Percentiles rank a stretch among this genome's conserved stretches.
Evolutionary conservation across 139 green algal genomes (phyloP).

Genomic region (Pedinophyceae sp.): DNA sequence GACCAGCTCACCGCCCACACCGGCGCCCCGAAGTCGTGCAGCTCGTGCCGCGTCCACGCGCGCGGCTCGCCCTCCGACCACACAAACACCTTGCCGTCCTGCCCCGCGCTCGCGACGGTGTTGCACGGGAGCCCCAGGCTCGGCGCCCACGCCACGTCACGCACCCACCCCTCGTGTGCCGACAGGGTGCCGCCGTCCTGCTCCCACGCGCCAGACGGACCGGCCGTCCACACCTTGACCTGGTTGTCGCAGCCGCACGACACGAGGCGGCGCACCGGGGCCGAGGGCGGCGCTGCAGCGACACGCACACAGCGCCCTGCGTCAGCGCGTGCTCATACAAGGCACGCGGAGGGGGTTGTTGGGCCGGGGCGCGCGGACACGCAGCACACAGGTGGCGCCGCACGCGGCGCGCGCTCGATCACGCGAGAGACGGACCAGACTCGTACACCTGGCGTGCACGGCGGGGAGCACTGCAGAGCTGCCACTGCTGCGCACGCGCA

Average conservation of each 20-base stretch:
- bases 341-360: no score
- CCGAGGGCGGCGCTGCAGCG: slow-evolving; percentile 15
- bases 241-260: slow-evolving; percentile 75
- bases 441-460: no score
- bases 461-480: no score
- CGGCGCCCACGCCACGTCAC: slow-evolving; percentile 90
- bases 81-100: slow-evolving; percentile 81
- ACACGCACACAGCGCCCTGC: no score
- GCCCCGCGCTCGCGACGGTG: slow-evolving; percentile 74
- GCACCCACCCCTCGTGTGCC: slow-evolving; percentile 74
- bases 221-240: slow-evolving; percentile 46
- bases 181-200: slow-evolving; percentile 19
- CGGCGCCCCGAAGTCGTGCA: slow-evolving; percentile 62
- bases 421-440: no score
- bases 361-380: background rate
- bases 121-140: slow-evolving; percentile 66
- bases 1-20: slow-evolving; percentile 90
- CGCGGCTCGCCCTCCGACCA: slow-evolving; percentile 43
- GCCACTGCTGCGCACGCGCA: no score
- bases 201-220: background rate
- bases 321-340: no score
- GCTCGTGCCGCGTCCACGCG: slow-evolving; percentile 29
- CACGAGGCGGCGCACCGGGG: slow-evolving; percentile 45
- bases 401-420: no score
- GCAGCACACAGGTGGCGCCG: no score